Evolutionary conservation across 208 protist genomes (phyloP).

Genomic region (Trypanosoma theileri): DNA sequence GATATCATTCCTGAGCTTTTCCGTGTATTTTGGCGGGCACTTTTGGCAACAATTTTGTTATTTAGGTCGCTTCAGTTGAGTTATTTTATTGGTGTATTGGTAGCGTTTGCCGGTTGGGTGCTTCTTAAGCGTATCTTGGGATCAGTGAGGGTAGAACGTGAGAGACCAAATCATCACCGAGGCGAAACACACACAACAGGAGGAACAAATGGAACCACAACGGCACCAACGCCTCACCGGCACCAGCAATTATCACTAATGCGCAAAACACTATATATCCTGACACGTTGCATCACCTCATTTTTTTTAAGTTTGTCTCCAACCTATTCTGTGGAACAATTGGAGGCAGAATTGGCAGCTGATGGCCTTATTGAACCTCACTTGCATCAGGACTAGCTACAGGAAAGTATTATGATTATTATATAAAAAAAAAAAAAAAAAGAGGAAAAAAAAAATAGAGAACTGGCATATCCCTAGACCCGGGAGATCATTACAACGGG

Average conservation of each 20-base stretch:
- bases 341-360: constrained; percentile 59
- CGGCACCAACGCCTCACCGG: neutral
- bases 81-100: too few relatives aligned
- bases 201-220: constrained; percentile 1
- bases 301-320: constrained; percentile 71
- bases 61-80: too few relatives aligned
- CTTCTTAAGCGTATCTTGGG: too few relatives aligned
- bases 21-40: neutral
- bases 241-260: constrained; percentile 25
- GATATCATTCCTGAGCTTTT: neutral
- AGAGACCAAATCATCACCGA: neutral
- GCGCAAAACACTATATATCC: constrained; percentile 48
- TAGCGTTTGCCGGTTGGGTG: too few relatives aligned
- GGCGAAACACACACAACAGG: neutral
- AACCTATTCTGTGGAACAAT: constrained; percentile 55
- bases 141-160: neutral
- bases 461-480: neutral
- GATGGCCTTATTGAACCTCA: constrained; percentile 57
- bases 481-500: too few relatives aligned
- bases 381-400: constrained; percentile 10
- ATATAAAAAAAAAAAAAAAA: neutral
- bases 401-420: too few relatives aligned
- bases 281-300: constrained; percentile 55
- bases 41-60: neutral
- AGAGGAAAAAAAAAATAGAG: constrained; percentile 4